These are phyloP conservation scores for Nannochloropsis gaditana DNA, from an alignment of 108 stramenopile genomes.

Conservation along the genomic window DNA sequence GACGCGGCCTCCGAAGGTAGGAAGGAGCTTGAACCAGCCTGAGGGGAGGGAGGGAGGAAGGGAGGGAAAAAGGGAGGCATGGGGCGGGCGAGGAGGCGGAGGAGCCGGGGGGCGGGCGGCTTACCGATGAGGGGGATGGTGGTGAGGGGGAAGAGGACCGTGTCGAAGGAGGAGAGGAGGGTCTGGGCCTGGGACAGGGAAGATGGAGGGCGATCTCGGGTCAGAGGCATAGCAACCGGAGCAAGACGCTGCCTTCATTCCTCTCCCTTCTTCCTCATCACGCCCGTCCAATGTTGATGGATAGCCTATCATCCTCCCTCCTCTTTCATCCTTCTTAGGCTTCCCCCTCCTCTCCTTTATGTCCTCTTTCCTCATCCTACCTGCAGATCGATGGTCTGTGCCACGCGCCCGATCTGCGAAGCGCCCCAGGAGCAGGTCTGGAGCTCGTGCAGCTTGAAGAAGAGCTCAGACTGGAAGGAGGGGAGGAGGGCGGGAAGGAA, in stretches of 20 bases:
- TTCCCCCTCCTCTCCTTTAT: not conserved
- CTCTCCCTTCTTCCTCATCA: not conserved
- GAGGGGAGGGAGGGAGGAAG: not conserved
- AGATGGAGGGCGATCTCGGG: not conserved
- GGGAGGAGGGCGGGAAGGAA: not conserved
- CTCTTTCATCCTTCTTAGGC: not conserved
- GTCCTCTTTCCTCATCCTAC: not conserved
- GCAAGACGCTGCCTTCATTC: not conserved
- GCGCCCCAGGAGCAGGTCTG: not conserved
- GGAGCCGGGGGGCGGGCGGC: not conserved
- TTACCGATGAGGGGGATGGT: not conserved
- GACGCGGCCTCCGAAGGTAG: not conserved
- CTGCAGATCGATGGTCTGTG: not conserved
- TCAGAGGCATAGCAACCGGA: not conserved
- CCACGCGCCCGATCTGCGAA: not conserved
- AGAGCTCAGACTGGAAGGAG: not conserved
- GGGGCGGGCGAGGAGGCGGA: not conserved
- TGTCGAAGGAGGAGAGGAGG: not conserved
- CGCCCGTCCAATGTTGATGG: not conserved
- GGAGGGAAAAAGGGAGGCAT: not conserved
- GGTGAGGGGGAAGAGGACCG: not conserved
- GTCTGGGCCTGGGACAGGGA: not conserved
- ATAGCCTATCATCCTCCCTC: not conserved
- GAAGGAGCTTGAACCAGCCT: not conserved
- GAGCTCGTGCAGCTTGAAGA: not conserved